A percentile compares a stretch with the other conserved stretches of the same genome.
Evolutionary conservation across 1,284 basidiomycete genomes (phyloP).

Genomic region (Agaricales sp.): DNA sequence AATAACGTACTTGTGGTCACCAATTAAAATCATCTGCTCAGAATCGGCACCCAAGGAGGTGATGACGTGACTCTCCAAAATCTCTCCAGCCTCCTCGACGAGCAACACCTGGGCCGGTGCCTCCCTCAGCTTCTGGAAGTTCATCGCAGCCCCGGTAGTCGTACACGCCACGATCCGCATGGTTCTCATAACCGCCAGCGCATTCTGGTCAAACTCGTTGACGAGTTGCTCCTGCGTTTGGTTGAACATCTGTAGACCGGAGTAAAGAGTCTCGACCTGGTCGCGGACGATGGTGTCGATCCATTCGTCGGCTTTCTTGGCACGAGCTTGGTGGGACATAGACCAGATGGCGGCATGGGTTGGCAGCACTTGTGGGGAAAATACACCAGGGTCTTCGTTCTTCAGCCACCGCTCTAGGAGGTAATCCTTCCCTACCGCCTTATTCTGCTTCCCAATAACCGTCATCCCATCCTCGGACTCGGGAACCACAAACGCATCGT

Average conservation of each 20-base stretch:
- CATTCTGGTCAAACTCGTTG: conserved; percentile 26
- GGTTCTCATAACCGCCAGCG: conserved; percentile 23
- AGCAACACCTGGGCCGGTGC: conserved; percentile 41
- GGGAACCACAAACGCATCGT: conserved; percentile 39
- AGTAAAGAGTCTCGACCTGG: conserved; percentile 24
- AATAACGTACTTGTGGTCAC: conserved; percentile 52
- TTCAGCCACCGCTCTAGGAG: conserved; percentile 37
- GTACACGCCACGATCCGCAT: conserved; percentile 60
- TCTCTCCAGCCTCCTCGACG: conserved; percentile 64
- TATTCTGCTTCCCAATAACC: conserved; percentile 27
- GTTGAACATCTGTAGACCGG: conserved; percentile 31
- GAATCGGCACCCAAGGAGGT: conserved; percentile 40
- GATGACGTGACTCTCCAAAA: conserved; percentile 54
- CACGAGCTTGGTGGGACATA: conserved; percentile 26
- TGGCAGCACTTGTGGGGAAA: conserved; percentile 20
- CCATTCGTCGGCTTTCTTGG: conserved; percentile 28
- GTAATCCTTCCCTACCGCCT: conserved; percentile 24
- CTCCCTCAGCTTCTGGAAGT: conserved; percentile 31
- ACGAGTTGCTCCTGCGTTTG: conserved; percentile 23
- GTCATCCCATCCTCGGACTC: conserved; percentile 28
- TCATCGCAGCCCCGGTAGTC: conserved; percentile 58
- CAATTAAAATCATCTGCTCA: conserved; percentile 50
- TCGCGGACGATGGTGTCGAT: conserved; percentile 25
- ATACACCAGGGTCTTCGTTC: conserved; percentile 32
- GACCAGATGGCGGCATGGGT: conserved; percentile 29